Evolutionary conservation across 2,329 filamentous ascomycete species (phyloP).

Genomic region (Cladosporium sp.): DNA sequence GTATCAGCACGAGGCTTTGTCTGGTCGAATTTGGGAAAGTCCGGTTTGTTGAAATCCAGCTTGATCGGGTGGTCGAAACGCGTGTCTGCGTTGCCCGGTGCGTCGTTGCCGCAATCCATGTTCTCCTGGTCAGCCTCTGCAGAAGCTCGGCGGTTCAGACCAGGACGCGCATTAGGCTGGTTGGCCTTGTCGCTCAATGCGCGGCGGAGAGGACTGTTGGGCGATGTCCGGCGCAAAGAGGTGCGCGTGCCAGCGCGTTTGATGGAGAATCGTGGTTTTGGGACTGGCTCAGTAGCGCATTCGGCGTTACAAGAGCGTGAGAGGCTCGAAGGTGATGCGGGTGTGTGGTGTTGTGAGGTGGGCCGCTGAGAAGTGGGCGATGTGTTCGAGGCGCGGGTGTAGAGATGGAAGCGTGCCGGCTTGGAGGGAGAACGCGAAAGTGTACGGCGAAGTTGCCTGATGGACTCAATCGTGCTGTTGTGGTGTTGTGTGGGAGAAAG

Average conservation of each 20-base stretch:
- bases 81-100: conserved; percentile 18
- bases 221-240: conserved; percentile 55
- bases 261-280: conserved; percentile 45
- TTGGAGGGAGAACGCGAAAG: conserved; percentile 93
- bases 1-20: conserved; percentile 44
- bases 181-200: conserved; percentile 66
- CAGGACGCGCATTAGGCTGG: conserved; percentile 62
- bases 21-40: conserved; percentile 2
- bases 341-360: conserved; percentile 30
- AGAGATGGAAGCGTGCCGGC: conserved; percentile 62
- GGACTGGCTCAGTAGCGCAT: conserved; percentile 18
- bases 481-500: conserved; percentile 65
- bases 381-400: conserved; percentile 44
- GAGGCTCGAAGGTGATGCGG: conserved; percentile 38
- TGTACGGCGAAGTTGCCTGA: conserved; percentile 78
- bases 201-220: conserved; percentile 76
- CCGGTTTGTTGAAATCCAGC: conserved; percentile 39
- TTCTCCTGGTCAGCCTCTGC: conserved; percentile 43
- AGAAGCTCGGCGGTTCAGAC: conserved; percentile 43
- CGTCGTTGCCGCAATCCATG: conserved; percentile 27
- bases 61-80: conserved; percentile 42
- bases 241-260: conserved; percentile 28
- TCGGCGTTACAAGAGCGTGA: conserved; percentile 43
- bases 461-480: conserved; percentile 61
- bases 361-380: conserved; percentile 33